phyloP scores from a whole-genome alignment of 179 eudicot genomes.

The Camellia oleifera region DNA sequence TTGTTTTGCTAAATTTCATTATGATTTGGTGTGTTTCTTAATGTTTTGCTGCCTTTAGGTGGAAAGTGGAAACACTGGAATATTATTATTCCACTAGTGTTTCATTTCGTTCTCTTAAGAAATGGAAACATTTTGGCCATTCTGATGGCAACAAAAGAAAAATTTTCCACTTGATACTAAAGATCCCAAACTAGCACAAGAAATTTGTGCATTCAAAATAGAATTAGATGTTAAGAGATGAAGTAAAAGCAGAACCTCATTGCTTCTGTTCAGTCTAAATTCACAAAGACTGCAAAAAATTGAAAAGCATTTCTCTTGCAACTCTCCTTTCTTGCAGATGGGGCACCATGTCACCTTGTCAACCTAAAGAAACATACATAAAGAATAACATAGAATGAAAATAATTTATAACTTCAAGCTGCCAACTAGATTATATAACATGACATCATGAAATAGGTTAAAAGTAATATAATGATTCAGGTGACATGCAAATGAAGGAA shows the following conservation, averaged over 20 bases:
- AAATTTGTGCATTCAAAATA: background rate
- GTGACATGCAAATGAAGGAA: background rate
- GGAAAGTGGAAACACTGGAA: too few relatives aligned
- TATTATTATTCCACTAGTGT: too few relatives aligned
- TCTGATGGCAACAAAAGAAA: too few relatives aligned
- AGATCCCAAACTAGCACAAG: constrained; percentile 4
- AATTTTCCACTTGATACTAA: background rate
- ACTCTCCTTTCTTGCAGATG: constrained; percentile 74
- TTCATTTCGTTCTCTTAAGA: too few relatives aligned
- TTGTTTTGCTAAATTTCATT: too few relatives aligned
- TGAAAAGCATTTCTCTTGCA: constrained; percentile 50
- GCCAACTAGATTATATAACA: background rate
- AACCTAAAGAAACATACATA: constrained; percentile 27
- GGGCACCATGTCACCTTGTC: constrained; percentile 79
- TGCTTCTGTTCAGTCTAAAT: constrained; percentile 54
- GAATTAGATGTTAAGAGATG: constrained; percentile 3
- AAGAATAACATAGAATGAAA: background rate
- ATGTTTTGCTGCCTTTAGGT: too few relatives aligned
- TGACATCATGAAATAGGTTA: background rate
- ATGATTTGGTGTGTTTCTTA: too few relatives aligned
- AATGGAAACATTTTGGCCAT: too few relatives aligned
- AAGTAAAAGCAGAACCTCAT: constrained; percentile 50
- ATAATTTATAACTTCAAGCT: constrained; percentile 8
- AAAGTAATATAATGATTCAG: background rate
- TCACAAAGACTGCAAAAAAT: constrained; percentile 67